Base-by-base conservation (phyloP, 106 monocot species). In the Dendrobium officinale region DNA sequence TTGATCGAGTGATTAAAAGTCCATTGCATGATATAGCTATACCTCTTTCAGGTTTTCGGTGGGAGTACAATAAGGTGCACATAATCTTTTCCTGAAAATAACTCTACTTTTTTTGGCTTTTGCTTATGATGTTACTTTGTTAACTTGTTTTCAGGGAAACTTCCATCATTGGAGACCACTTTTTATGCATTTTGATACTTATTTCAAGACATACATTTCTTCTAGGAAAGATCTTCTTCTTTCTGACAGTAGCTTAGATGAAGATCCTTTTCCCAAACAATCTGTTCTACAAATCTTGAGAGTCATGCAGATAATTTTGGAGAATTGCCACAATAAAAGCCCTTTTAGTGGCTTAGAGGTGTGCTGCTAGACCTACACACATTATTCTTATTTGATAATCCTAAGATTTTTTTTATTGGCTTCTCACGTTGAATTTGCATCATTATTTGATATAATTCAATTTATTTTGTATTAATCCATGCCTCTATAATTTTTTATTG, bases 131-230 rank as follows among this genome's bases (percentile, higher is more conserved):
- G 13, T 24, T 70, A 29, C 15, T 33, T 61, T 70, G 37, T 70
- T 70, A 20, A 76, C 77, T 79, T 83, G 49, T 58, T 87, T 86
- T 79, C 82, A 99, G 99, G 99, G 99, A 76, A 99, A 99, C 80
- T 99, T 95, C 78, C 93, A 99, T 83, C 93, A 99, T 67, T 99
- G 99, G 99, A 90, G 91, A 85, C 93, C 99, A 41, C 82, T 99
- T 59, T 99, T 99, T 84, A 79, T 95, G 73, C 99, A 99, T 88
- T 99, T 99, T 87, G 95, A 99, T 44, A 90, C 93, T 64, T 99
- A 93, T 66, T 99, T 99, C 85, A 95, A 93, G 89, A 91, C 93
- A 67, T 90, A 95, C 33, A 74, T 95, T 26, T 87, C 99, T 80
- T 83, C 81, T 78, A 86, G 99, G 78, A 90, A 89, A 80, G 99